Evolutionary conservation across 2,329 filamentous ascomycete genomes (phyloP).

Genomic region (Verticillium tricorpus): DNA sequence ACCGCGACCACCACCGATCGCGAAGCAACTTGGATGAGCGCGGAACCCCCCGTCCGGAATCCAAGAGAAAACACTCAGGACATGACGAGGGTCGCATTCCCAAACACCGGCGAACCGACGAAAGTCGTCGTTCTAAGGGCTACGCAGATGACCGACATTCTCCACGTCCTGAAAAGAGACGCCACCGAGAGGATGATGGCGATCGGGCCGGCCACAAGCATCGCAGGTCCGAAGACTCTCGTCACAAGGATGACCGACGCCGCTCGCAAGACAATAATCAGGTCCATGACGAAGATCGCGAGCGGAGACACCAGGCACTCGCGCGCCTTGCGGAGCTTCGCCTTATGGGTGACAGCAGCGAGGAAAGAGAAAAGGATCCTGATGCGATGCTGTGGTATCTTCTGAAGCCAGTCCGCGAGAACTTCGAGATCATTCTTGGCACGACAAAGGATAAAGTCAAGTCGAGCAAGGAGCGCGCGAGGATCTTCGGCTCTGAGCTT

Average conservation of each 20-base stretch:
- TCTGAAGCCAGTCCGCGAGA: slow-evolving; percentile 55
- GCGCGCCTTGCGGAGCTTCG: slow-evolving; percentile 38
- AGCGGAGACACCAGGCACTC: slow-evolving; percentile 35
- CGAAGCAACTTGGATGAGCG: slow-evolving; percentile 48
- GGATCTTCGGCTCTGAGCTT: slow-evolving; percentile 56
- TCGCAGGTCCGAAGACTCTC: slow-evolving; percentile 29
- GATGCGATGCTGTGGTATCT: slow-evolving; percentile 44
- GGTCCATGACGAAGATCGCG: slow-evolving; percentile 14
- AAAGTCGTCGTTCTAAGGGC: slow-evolving; percentile 31
- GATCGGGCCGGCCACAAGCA: slow-evolving; percentile 23
- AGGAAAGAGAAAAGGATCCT: slow-evolving; percentile 40
- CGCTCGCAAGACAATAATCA: slow-evolving; percentile 15
- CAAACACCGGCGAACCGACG: slow-evolving; percentile 38
- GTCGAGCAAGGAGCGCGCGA: slow-evolving; percentile 56
- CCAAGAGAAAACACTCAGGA: slow-evolving; percentile 58
- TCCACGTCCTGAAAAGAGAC: slow-evolving; percentile 21
- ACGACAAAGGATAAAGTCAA: slow-evolving; percentile 60
- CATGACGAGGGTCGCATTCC: slow-evolving; percentile 37
- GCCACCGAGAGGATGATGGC: slow-evolving; percentile 22
- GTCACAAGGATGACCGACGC: slow-evolving; percentile 23
- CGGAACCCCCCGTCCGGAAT: slow-evolving; percentile 46
- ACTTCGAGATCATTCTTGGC: slow-evolving; percentile 53
- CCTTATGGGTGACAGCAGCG: slow-evolving; percentile 43
- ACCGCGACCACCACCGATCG: slow-evolving; percentile 46
- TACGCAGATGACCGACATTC: slow-evolving; percentile 31